These are phyloP conservation scores for Calocybe gambosa DNA, from an alignment of 1,284 basidiomycete species.

Conservation along the genomic window DNA sequence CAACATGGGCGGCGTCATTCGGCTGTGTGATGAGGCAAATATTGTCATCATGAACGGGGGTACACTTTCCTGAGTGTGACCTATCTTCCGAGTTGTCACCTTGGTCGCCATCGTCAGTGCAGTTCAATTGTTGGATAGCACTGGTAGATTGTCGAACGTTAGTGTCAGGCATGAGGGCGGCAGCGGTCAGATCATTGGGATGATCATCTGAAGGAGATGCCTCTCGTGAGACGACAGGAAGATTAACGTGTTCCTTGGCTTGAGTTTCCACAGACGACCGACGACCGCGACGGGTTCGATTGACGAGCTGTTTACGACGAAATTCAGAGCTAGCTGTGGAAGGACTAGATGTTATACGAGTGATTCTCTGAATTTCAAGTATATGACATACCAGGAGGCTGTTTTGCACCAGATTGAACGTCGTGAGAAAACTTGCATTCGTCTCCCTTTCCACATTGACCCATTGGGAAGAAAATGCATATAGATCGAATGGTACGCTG, in stretches of 20 bases:
- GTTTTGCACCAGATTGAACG: background rate
- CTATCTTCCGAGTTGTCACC: background rate
- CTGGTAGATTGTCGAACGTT: background rate
- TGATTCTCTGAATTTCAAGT: background rate
- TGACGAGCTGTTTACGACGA: background rate
- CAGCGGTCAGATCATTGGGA: background rate
- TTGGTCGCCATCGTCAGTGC: background rate
- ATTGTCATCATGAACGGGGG: background rate
- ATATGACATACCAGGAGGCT: constrained; percentile 1
- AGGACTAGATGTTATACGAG: background rate
- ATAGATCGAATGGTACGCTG: constrained; percentile 8
- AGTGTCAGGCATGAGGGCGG: background rate
- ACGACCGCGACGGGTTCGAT: background rate
- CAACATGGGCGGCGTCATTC: background rate
- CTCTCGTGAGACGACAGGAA: background rate
- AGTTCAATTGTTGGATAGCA: background rate
- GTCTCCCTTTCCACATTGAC: constrained; percentile 17
- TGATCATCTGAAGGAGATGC: background rate
- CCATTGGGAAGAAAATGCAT: constrained; percentile 19
- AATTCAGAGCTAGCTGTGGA: background rate
- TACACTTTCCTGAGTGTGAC: background rate
- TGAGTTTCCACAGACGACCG: background rate
- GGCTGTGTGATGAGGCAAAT: background rate
- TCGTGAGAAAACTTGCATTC: constrained; percentile 20
- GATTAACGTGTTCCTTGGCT: background rate